These are phyloP conservation scores for Russula griseocarnosa DNA, from an alignment of 768 basidiomycete genomes.

Conservation along the genomic window DNA sequence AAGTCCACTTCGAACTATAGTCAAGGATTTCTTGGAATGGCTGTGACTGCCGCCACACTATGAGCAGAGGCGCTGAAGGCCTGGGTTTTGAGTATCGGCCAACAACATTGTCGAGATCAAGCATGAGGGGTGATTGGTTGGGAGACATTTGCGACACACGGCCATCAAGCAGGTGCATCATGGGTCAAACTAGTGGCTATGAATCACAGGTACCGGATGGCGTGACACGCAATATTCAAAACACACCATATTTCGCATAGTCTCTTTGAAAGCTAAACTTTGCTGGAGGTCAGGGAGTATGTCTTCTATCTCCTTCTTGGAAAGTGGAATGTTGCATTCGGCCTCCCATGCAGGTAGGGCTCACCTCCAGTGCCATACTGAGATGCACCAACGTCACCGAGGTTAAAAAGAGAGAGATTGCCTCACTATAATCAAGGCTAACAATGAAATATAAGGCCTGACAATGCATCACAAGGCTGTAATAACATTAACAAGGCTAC, in stretches of 20 bases:
- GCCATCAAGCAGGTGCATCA: slow-evolving; percentile 97
- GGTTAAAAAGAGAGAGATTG: no score
- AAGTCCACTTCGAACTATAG: no score
- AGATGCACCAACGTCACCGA: slow-evolving; percentile 55
- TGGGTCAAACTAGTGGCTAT: slow-evolving; percentile 70
- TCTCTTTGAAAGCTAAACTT: slow-evolving; percentile 97
- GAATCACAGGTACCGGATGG: not conserved
- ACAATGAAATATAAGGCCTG: no score
- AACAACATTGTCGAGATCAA: slow-evolving; percentile 96
- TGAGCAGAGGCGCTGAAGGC: slow-evolving; percentile 77
- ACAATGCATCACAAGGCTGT: no score
- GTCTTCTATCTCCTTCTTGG: slow-evolving; percentile 99
- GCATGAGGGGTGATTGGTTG: slow-evolving; percentile 89
- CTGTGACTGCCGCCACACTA: slow-evolving; percentile 52
- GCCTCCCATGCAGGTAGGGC: slow-evolving; percentile 90
- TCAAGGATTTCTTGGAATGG: slow-evolving; percentile 57
- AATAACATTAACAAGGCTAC: no score
- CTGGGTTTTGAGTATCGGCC: slow-evolving; percentile 90
- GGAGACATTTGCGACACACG: slow-evolving; percentile 97
- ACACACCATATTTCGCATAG: slow-evolving; percentile 87
- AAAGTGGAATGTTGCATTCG: slow-evolving; percentile 92
- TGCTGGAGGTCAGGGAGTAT: slow-evolving; percentile 95
- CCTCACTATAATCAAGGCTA: no score
- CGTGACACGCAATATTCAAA: not conserved
- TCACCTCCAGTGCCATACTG: slow-evolving; percentile 54